Evolutionary conservation across 371 early-diverging fungal genomes (phyloP).

Genomic region (Lichtheimia ramosa): DNA sequence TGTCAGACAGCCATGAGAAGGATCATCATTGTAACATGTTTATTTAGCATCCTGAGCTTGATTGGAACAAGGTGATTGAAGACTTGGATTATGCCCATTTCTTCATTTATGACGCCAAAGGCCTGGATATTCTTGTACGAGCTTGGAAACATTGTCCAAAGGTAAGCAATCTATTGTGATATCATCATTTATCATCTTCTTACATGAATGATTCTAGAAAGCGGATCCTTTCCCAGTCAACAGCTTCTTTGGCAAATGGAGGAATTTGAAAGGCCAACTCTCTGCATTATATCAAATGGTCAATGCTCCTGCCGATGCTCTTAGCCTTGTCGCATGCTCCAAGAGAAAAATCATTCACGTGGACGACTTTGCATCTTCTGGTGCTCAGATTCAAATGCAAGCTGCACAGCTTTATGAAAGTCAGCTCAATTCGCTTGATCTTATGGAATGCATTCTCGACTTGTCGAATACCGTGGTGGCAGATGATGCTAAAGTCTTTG

Average conservation of each 20-base stretch:
- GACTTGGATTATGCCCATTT: slow-evolving; percentile 74
- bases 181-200: no score
- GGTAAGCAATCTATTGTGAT: slow-evolving; percentile 30
- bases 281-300: slow-evolving; percentile 70
- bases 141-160: slow-evolving; percentile 64
- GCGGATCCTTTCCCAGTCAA: slow-evolving; percentile 64
- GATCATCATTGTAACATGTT: background rate
- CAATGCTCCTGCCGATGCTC: slow-evolving; percentile 53
- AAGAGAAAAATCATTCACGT: slow-evolving; percentile 50
- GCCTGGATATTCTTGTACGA: slow-evolving; percentile 63
- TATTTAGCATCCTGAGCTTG: slow-evolving; percentile 51
- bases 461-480: slow-evolving; percentile 63
- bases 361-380: slow-evolving; percentile 57
- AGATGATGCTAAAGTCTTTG: slow-evolving; percentile 66
- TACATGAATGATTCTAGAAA: slow-evolving; percentile 9
- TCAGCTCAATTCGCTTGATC: slow-evolving; percentile 77
- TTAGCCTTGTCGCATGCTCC: slow-evolving; percentile 51
- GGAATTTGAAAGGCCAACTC: slow-evolving; percentile 70
- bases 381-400: slow-evolving; percentile 44
- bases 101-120: slow-evolving; percentile 60
- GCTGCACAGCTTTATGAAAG: slow-evolving; percentile 54
- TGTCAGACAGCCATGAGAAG: background rate
- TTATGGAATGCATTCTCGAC: slow-evolving; percentile 69
- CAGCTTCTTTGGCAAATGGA: slow-evolving; percentile 78
- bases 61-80: slow-evolving; percentile 69